Evolutionary conservation across 441 rosid species (phyloP).

Genomic region (Gossypium aridum): DNA sequence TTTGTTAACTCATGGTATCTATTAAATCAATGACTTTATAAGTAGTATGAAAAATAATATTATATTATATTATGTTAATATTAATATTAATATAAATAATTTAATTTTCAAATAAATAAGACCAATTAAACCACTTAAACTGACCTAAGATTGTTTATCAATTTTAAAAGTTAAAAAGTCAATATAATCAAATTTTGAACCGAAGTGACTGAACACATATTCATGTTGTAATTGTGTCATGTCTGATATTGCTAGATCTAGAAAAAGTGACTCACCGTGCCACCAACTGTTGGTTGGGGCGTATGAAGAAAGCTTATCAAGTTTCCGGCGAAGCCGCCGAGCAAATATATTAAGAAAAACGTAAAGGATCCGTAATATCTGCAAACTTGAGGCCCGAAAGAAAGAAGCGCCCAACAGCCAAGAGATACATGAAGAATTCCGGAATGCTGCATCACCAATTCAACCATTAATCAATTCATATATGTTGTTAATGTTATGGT

Average conservation of each 20-base stretch:
- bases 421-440: conserved; percentile 70
- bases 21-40: too few species aligned
- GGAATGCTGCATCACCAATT: conserved; percentile 54
- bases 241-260: background rate
- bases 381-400: conserved; percentile 75
- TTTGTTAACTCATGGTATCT: too few species aligned
- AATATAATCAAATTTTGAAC: too few species aligned
- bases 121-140: too few species aligned
- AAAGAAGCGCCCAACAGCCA: conserved; percentile 70
- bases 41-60: too few species aligned
- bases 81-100: too few species aligned
- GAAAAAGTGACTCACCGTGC: conserved; percentile 50
- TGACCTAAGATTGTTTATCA: too few species aligned
- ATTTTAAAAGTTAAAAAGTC: too few species aligned
- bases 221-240: background rate
- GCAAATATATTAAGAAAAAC: conserved; percentile 62
- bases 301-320: conserved; percentile 83
- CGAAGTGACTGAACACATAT: too few species aligned
- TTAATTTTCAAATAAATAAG: too few species aligned
- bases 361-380: conserved; percentile 67
- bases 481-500: background rate
- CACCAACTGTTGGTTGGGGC: conserved; percentile 74
- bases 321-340: conserved; percentile 87
- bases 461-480: background rate
- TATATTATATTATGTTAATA: too few species aligned